A percentile compares a stretch with the other conserved stretches of the same genome.
Evolutionary conservation across 352 stramenopile genomes (phyloP).

Genomic region (Phytophthora quininea): DNA sequence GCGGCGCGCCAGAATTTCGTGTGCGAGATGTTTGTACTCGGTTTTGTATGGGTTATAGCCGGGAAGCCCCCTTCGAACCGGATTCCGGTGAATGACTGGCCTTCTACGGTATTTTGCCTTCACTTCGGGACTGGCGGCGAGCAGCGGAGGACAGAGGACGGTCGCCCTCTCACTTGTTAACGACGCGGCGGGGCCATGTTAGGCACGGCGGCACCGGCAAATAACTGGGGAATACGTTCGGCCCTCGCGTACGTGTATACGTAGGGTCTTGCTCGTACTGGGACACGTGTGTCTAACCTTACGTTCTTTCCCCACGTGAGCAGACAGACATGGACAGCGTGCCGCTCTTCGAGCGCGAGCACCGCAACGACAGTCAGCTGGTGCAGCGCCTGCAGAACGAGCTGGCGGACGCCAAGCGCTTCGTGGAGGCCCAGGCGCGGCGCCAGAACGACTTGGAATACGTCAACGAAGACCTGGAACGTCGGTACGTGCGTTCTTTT

Average conservation of each 20-base stretch:
- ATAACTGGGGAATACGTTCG: slow-evolving; percentile 63
- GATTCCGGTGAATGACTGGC: slow-evolving; percentile 9
- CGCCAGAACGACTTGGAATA: slow-evolving; percentile 89
- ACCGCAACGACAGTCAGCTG: slow-evolving; percentile 84
- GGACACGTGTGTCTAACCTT: neutral
- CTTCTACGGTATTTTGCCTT: slow-evolving; percentile 16
- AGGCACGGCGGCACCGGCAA: slow-evolving; percentile 39
- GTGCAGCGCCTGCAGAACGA: slow-evolving; percentile 87
- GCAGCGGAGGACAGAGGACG: neutral
- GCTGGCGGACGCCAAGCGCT: slow-evolving; percentile 83
- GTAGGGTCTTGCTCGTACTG: neutral
- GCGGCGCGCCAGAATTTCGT: slow-evolving; percentile 2
- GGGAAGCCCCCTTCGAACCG: neutral
- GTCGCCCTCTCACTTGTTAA: neutral
- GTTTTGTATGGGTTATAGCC: neutral
- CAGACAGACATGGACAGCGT: slow-evolving; percentile 83
- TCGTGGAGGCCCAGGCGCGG: slow-evolving; percentile 79
- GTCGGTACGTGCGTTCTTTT: slow-evolving; percentile 43
- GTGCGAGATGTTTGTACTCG: neutral
- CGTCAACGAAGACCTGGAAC: slow-evolving; percentile 87
- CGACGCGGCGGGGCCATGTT: slow-evolving; percentile 29
- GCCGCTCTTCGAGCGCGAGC: slow-evolving; percentile 86
- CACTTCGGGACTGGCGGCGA: neutral
- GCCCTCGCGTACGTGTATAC: slow-evolving; percentile 26
- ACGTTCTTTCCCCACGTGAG: neutral